Percentiles rank a stretch among this genome's conserved stretches.
Evolutionary conservation across 2,329 filamentous ascomycete species (phyloP).

Genomic region (Nemania sp.): DNA sequence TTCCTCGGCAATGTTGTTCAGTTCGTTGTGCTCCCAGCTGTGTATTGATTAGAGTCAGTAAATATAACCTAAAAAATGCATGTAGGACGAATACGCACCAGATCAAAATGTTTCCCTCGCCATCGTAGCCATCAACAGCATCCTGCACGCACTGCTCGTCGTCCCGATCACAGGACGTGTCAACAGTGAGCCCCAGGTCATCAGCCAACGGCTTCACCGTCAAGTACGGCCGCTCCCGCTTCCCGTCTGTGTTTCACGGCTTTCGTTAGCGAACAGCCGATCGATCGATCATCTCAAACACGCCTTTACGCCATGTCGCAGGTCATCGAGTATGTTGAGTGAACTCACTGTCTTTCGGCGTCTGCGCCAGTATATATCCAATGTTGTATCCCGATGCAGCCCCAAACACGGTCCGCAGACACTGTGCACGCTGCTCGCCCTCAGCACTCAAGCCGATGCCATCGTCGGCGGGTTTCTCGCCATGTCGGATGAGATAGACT

Average conservation of each 20-base stretch:
- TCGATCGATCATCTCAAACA: neutral
- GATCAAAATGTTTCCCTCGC: slow-evolving; percentile 68
- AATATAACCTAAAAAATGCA: neutral
- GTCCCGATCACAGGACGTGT: slow-evolving; percentile 67
- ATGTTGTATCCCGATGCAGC: slow-evolving; percentile 65
- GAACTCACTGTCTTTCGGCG: slow-evolving; percentile 59
- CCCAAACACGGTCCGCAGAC: slow-evolving; percentile 69
- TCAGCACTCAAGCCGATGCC: slow-evolving; percentile 62
- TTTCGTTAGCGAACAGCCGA: slow-evolving; percentile 4
- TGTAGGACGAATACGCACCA: slow-evolving; percentile 52
- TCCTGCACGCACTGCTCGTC: slow-evolving; percentile 66
- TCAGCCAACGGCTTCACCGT: slow-evolving; percentile 68
- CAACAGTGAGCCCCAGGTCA: slow-evolving; percentile 66
- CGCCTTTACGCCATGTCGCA: too few relatives aligned
- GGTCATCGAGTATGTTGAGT: too few relatives aligned
- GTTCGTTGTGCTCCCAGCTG: slow-evolving; percentile 68
- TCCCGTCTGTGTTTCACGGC: slow-evolving; percentile 56
- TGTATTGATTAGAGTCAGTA: slow-evolving; percentile 7
- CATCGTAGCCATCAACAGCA: slow-evolving; percentile 60
- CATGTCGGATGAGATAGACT: slow-evolving; percentile 43
- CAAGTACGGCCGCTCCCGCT: slow-evolving; percentile 64
- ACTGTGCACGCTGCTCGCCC: slow-evolving; percentile 69
- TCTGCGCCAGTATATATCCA: slow-evolving; percentile 68
- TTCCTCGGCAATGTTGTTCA: slow-evolving; percentile 62
- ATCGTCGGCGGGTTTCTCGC: slow-evolving; percentile 67